Evolutionary conservation across 495 filamentous ascomycete genomes (phyloP), one percentile per base, ranked within the genome.

Genomic region (Talaromyces proteolyticus): DNA sequence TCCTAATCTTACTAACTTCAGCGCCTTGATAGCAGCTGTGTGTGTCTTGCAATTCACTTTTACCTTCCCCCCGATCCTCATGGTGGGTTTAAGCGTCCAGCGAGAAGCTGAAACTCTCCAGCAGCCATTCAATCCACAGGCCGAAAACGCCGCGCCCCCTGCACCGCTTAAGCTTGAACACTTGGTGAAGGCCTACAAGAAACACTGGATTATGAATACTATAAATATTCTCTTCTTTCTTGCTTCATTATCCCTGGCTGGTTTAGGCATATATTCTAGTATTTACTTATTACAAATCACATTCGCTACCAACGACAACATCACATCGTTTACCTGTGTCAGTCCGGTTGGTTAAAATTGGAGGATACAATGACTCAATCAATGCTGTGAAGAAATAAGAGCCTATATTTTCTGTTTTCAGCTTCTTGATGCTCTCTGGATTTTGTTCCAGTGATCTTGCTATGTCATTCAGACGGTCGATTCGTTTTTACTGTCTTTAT

Each of bases 1-100:
- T 49, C 61, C 46, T 67, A 76, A 57, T 47, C 69, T 55, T 57
- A 72, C 47, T 72, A 73, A 73, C 60, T 66, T 51, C 55, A 54
- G 34, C 52, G 66, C 63, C 11, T 59, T 79, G 42, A 61, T 77
- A 18, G 72, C 65, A 11, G 73, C 74, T 1, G 46, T 67, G 20
- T 74, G 67, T 50, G 70, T 77, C 44, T 44, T 78, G 37, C 69
- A 75, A 23, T 76, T 75, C 51, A 66, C 68, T 12, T 77, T 73
- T 48, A 72, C 73, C 5, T 75, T 76, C 57, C 73, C 72, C 1
- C 63, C 72, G 4, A 44, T 77, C n/a, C 54, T 77, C 12, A 54
- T 61, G 42, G 51, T 78, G 41, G 72, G 69, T 4, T 73, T 69
- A 57, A 57, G 65, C 51, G 58, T 72, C 23, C 63, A 73, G 52